Conservation (phyloP, 345 rosid species). For the Syzygium oleosum region DNA sequence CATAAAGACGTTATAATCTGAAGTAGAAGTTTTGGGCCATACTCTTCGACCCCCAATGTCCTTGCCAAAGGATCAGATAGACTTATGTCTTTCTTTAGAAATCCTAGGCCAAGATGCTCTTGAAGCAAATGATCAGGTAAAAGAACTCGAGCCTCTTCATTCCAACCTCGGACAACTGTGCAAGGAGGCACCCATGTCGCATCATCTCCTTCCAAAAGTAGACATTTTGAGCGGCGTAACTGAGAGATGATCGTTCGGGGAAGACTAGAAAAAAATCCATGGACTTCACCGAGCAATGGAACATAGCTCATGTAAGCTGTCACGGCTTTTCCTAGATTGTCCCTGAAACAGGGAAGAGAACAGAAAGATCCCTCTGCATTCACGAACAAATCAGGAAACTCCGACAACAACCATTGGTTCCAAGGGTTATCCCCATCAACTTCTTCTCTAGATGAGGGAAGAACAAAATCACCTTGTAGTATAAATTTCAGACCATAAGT, state of each 20-base stretch:
- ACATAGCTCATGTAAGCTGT: constrained; percentile 79
- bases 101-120: constrained; percentile 79
- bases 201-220: constrained; percentile 70
- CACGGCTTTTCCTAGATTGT: constrained; percentile 70
- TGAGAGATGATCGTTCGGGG: constrained; percentile 59
- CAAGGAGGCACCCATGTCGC: constrained; percentile 80
- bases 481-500: constrained; percentile 92
- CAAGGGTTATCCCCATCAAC: constrained; percentile 90
- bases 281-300: constrained; percentile 88
- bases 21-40: constrained; percentile 64
- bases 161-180: constrained; percentile 86
- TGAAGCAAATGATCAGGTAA: constrained; percentile 53
- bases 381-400: constrained; percentile 73
- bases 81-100: constrained; percentile 60
- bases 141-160: constrained; percentile 46
- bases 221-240: constrained; percentile 60
- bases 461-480: constrained; percentile 92
- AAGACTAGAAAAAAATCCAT: constrained; percentile 80
- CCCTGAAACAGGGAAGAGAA: constrained; percentile 70
- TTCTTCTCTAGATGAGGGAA: constrained; percentile 98
- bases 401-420: constrained; percentile 87
- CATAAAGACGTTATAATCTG: constrained; percentile 53
- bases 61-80: constrained; percentile 73
- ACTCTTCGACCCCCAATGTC: constrained; percentile 69
- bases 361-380: constrained; percentile 60